These are phyloP conservation scores for Pterocarpus macrocarpus DNA, from an alignment of 306 rosid genomes.

Conservation along the genomic window DNA sequence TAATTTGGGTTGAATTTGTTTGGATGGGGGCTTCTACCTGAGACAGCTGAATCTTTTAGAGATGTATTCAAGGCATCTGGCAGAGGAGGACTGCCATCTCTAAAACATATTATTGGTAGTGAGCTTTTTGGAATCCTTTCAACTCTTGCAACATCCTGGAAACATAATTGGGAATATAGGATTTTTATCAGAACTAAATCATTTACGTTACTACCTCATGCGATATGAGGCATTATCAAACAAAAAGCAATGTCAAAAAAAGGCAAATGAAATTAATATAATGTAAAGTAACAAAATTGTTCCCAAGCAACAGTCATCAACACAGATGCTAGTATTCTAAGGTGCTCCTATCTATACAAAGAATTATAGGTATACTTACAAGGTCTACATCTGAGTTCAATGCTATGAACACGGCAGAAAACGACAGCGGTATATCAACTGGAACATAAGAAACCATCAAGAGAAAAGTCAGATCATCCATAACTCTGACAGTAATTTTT, in stretches of 20 bases:
- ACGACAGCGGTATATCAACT: constrained; percentile 96
- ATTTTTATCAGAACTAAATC: constrained; percentile 38
- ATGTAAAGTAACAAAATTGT: constrained; percentile 18
- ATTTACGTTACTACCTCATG: constrained; percentile 20
- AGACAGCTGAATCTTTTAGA: constrained; percentile 60
- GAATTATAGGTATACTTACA: constrained; percentile 67
- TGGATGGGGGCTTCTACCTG: constrained; percentile 48
- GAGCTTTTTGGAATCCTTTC: constrained; percentile 62
- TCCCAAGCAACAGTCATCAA: constrained; percentile 27
- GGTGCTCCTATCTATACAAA: constrained; percentile 31
- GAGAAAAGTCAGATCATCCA: constrained; percentile 53
- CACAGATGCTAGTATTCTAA: constrained; percentile 15
- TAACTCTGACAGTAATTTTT: constrained; percentile 5
- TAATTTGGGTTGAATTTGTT: constrained; percentile 26
- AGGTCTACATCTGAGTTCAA: constrained; percentile 80
- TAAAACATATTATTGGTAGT: constrained; percentile 82
- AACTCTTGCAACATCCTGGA: constrained; percentile 67
- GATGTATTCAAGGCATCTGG: constrained; percentile 77
- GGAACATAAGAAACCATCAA: constrained; percentile 58
- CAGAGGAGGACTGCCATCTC: constrained; percentile 92
- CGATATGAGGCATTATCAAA: constrained; percentile 27
- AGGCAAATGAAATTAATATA: background rate
- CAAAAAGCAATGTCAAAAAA: constrained; percentile 14
- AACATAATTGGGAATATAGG: constrained; percentile 30
- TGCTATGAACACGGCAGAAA: constrained; percentile 79